Conservation (phyloP, 306 rosid species). For the Chamaecrista fasciculata region DNA sequence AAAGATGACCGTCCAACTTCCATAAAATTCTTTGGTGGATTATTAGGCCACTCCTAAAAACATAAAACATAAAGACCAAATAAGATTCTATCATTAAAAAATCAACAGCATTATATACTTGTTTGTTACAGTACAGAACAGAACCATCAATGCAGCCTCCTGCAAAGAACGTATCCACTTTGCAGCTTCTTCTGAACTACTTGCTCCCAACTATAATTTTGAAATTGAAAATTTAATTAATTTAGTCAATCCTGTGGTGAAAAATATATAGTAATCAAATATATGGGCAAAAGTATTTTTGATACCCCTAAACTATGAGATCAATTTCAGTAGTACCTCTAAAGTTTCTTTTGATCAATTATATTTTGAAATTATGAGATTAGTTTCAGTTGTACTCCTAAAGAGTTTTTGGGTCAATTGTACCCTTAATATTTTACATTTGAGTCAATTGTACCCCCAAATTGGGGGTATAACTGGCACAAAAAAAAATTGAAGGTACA, state of each 20-base stretch:
- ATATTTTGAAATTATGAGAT: no score
- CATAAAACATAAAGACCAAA: constrained; percentile 15
- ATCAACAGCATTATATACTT: constrained; percentile 17
- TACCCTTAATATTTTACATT: no score
- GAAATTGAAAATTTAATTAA: constrained; percentile 20
- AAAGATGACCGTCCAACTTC: constrained; percentile 48
- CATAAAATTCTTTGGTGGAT: constrained; percentile 40
- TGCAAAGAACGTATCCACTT: constrained; percentile 77
- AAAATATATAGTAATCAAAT: constrained; percentile 15
- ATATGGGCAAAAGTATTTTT: no score
- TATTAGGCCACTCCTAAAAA: constrained; percentile 56
- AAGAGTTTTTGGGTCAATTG: no score
- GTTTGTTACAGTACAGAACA: background rate
- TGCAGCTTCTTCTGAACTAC: constrained; percentile 91
- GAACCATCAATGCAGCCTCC: constrained; percentile 75
- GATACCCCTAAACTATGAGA: no score
- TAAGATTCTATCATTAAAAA: constrained; percentile 29
- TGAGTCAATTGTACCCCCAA: no score
- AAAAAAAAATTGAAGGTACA: no score
- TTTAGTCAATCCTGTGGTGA: constrained; percentile 20
- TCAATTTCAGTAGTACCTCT: no score
- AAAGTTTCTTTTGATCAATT: no score
- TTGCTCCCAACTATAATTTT: constrained; percentile 70
- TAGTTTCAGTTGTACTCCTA: no score
- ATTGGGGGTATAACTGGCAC: no score